Conservation (phyloP, 1,139 yeast species). For the Wickerhamomyces sp. region DNA sequence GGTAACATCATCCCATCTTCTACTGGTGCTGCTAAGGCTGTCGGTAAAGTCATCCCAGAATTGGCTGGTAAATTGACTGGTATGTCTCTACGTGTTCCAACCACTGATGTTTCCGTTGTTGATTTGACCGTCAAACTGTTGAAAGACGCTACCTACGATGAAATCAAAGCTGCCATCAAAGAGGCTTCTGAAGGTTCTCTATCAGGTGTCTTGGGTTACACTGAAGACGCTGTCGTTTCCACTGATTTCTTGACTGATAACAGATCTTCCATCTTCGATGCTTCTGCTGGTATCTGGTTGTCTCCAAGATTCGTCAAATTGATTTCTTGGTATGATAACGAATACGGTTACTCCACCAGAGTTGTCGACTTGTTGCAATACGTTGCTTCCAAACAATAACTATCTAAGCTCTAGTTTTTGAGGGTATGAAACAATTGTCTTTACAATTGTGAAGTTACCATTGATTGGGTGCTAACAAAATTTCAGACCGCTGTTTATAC, state of each 20-base stretch:
- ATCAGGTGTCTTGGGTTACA: slow-evolving; percentile 78
- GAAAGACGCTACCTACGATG: slow-evolving; percentile 68
- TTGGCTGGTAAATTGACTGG: slow-evolving; percentile 88
- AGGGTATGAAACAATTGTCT: no score
- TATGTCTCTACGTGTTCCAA: slow-evolving; percentile 85
- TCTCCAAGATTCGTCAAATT: slow-evolving; percentile 82
- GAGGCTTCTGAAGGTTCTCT: slow-evolving; percentile 62
- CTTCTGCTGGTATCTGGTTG: slow-evolving; percentile 79
- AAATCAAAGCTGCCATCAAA: slow-evolving; percentile 69
- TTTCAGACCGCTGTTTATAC: no score
- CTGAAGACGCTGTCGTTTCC: slow-evolving; percentile 83
- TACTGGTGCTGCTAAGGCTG: slow-evolving; percentile 93
- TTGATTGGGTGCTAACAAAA: no score
- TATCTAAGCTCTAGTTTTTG: no score
- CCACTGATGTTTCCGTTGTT: slow-evolving; percentile 79
- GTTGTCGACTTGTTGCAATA: slow-evolving; percentile 78
- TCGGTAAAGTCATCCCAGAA: slow-evolving; percentile 85
- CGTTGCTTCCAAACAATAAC: slow-evolving; percentile 40
- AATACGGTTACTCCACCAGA: slow-evolving; percentile 90
- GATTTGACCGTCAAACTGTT: slow-evolving; percentile 66
- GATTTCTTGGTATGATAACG: slow-evolving; percentile 88
- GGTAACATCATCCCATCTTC: slow-evolving; percentile 88
- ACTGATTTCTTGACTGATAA: slow-evolving; percentile 76
- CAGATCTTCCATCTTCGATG: slow-evolving; percentile 79
- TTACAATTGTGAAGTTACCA: no score